Percentiles rank a stretch among this genome's conserved stretches.
These are phyloP conservation scores for Lasiosphaeris hirsuta DNA, from an alignment of 495 filamentous ascomycete species.

Conservation along the genomic window DNA sequence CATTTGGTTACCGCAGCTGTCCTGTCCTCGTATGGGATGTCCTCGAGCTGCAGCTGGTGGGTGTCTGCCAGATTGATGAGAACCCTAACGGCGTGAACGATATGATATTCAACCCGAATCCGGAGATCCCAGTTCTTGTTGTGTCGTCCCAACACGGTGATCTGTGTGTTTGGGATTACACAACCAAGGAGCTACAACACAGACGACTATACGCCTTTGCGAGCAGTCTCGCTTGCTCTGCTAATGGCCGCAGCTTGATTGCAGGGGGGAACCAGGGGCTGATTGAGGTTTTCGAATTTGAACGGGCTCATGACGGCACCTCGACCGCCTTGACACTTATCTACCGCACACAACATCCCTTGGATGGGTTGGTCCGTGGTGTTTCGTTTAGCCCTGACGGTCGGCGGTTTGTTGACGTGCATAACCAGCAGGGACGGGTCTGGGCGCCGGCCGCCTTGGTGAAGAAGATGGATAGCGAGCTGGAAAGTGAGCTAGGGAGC, in stretches of 20 bases:
- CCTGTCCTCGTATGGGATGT: constrained; percentile 24
- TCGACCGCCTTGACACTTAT: constrained; percentile 16
- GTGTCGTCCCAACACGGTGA: constrained; percentile 18
- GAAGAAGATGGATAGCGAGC: constrained; percentile 12
- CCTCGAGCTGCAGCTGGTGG: constrained; percentile 11
- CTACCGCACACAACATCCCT: constrained; percentile 22
- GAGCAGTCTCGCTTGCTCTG: constrained; percentile 25
- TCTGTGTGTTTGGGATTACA: constrained; percentile 26
- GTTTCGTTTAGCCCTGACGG: constrained; percentile 30
- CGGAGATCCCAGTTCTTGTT: constrained; percentile 18
- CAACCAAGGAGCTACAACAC: constrained; percentile 9
- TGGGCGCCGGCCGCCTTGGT: constrained; percentile 32
- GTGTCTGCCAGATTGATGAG: constrained; percentile 1
- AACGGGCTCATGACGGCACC: neutral
- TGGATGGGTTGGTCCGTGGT: constrained; percentile 19
- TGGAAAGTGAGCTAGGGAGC: constrained; percentile 12
- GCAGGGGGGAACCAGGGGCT: constrained; percentile 21
- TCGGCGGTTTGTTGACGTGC: constrained; percentile 28
- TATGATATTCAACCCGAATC: constrained; percentile 28
- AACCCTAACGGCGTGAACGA: constrained; percentile 16
- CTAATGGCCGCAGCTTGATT: constrained; percentile 24
- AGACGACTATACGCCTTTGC: constrained; percentile 8
- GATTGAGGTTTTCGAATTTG: constrained; percentile 31
- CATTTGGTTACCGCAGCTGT: constrained; percentile 23
- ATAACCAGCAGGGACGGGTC: constrained; percentile 26